Evolutionary conservation across 2,329 filamentous ascomycete species (phyloP).

Genomic region (Fonsecaea monophora): DNA sequence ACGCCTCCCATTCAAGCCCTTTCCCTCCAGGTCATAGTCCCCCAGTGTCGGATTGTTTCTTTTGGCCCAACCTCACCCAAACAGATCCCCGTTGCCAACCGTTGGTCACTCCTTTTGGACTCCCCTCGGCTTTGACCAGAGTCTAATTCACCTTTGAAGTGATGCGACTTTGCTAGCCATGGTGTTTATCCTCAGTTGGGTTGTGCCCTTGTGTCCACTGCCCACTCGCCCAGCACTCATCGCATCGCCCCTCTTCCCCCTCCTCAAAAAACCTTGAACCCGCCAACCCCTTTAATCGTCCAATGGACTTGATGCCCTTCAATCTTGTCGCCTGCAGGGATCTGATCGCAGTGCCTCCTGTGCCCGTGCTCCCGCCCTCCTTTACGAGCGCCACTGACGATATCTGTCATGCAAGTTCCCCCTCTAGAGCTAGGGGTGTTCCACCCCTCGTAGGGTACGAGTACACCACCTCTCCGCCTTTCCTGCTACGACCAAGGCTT

Average conservation of each 20-base stretch:
- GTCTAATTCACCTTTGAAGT: not conserved
- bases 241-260: not conserved
- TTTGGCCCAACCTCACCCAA: not conserved
- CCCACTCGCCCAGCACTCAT: not conserved
- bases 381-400: constrained; percentile 23
- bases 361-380: constrained; percentile 1
- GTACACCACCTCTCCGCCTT: not conserved
- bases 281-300: constrained; percentile 1
- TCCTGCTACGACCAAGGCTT: not conserved
- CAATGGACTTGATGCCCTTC: constrained; percentile 1
- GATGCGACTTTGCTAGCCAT: not conserved
- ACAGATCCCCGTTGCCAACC: constrained; percentile 1
- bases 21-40: not conserved
- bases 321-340: constrained; percentile 32
- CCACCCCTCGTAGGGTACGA: not conserved
- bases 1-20: not conserved
- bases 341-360: constrained; percentile 3
- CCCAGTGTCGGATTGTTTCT: not conserved
- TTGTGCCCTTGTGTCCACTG: not conserved
- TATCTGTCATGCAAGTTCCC: constrained; percentile 13
- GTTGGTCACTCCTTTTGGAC: not conserved
- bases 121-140: not conserved
- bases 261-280: constrained; percentile 1
- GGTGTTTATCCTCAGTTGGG: not conserved
- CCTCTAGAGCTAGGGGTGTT: not conserved